Evolutionary conservation across 805 yeast species (phyloP).

Genomic region (Saccharomycopsis capsularis): DNA sequence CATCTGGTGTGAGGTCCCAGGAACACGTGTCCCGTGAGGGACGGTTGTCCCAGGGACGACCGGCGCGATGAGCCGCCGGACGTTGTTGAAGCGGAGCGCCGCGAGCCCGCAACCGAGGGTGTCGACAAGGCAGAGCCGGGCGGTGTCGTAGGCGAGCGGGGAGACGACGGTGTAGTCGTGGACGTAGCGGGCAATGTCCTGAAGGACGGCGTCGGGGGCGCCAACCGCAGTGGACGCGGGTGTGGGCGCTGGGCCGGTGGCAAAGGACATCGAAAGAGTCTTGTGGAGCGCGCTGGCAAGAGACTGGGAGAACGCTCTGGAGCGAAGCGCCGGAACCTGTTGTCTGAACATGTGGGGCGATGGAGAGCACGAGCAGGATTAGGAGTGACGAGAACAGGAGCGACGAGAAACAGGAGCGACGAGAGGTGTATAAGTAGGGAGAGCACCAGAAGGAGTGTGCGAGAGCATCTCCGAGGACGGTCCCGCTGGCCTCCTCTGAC

Average conservation of each 20-base stretch:
- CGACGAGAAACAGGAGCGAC: too few relatives aligned
- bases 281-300: too few relatives aligned
- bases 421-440: too few relatives aligned
- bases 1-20: constrained; percentile 43
- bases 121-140: constrained; percentile 47
- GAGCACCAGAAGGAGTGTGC: too few relatives aligned
- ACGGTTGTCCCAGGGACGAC: constrained; percentile 51
- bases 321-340: too few relatives aligned
- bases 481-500: too few relatives aligned
- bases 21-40: constrained; percentile 48
- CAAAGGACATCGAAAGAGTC: background rate
- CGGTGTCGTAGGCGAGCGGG: constrained; percentile 44
- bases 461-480: too few relatives aligned
- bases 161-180: constrained; percentile 41
- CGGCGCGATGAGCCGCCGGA: constrained; percentile 43
- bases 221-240: constrained; percentile 34
- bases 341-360: too few relatives aligned
- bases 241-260: background rate
- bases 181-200: constrained; percentile 44
- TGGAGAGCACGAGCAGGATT: too few relatives aligned
- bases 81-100: constrained; percentile 47
- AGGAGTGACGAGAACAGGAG: too few relatives aligned
- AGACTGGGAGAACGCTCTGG: too few relatives aligned
- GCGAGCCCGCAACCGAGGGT: constrained; percentile 57
- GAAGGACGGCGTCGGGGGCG: constrained; percentile 43